phyloP scores from a whole-genome alignment of 1,284 basidiomycete species.

The Naganishia sp. region DNA sequence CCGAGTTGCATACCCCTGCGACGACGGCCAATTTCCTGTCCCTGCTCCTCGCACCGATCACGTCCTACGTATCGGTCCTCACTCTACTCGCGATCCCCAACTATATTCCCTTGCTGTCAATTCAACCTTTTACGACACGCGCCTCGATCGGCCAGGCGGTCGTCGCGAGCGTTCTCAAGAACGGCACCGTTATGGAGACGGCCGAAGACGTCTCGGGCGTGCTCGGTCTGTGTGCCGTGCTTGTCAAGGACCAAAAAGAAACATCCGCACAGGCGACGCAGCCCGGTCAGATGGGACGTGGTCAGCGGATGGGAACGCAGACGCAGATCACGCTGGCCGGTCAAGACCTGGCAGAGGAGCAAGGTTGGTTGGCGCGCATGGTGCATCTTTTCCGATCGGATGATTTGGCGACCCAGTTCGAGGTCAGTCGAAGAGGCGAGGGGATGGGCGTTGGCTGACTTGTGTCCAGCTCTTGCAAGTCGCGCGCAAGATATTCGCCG shows the following conservation, averaged over 20 bases:
- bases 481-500: slow-evolving; percentile 79
- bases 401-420: slow-evolving; percentile 78
- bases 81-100: slow-evolving; percentile 88
- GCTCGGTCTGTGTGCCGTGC: slow-evolving; percentile 81
- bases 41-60: slow-evolving; percentile 85
- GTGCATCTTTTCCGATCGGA: slow-evolving; percentile 88
- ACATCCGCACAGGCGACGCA: slow-evolving; percentile 31
- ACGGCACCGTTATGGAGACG: slow-evolving; percentile 86
- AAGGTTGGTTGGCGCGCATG: slow-evolving; percentile 95
- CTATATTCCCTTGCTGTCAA: slow-evolving; percentile 75
- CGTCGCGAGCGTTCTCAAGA: slow-evolving; percentile 87
- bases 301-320: slow-evolving; percentile 50
- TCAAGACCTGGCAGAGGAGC: slow-evolving; percentile 91
- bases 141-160: slow-evolving; percentile 87
- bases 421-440: slow-evolving; percentile 60
- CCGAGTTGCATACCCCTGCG: slow-evolving; percentile 81
- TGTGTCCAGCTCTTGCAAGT: slow-evolving; percentile 73
- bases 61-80: slow-evolving; percentile 88
- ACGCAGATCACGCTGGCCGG: slow-evolving; percentile 64
- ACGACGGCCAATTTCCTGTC: slow-evolving; percentile 86
- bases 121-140: slow-evolving; percentile 83
- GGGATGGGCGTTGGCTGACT: slow-evolving; percentile 10
- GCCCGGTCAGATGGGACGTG: slow-evolving; percentile 60
- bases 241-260: slow-evolving; percentile 86
- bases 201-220: slow-evolving; percentile 90